Percentiles rank a stretch among this genome's conserved stretches.
phyloP scores from a whole-genome alignment of 129 eudicot species.

The Daucus carota region DNA sequence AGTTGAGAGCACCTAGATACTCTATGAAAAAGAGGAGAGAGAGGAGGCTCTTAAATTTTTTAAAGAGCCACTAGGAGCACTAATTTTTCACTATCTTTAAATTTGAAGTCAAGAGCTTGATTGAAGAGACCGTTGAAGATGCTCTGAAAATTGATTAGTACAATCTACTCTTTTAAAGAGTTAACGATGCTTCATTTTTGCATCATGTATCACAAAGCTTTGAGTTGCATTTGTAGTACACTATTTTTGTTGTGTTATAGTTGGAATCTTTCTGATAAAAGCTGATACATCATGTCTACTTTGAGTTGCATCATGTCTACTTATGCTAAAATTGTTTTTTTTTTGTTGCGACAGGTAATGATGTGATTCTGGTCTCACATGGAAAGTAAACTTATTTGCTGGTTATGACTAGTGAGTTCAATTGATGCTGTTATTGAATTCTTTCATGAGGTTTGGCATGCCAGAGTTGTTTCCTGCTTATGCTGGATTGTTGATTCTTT shows the following conservation, averaged over 20 bases:
- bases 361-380: constrained; percentile 11
- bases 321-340: neutral
- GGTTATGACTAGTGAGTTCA: neutral
- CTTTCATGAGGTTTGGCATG: neutral
- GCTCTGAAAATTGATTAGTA: too few species aligned
- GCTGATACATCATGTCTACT: neutral
- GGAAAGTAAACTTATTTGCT: neutral
- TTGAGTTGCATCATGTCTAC: neutral
- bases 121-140: too few species aligned
- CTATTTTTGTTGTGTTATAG: too few species aligned
- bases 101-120: too few species aligned
- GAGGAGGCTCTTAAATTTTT: too few species aligned
- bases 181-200: neutral
- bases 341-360: constrained; percentile 1
- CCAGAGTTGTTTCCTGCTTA: neutral
- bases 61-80: too few species aligned
- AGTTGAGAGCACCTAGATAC: too few species aligned
- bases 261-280: neutral
- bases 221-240: neutral
- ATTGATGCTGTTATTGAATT: constrained; percentile 3
- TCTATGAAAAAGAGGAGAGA: too few species aligned
- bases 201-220: neutral
- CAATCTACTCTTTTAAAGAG: neutral
- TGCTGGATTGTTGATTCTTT: neutral
- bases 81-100: too few species aligned